Evolutionary conservation across 2,329 filamentous ascomycete genomes (phyloP), one percentile per base, ranked within the genome.

Genomic region (Parastagonospora avenae): DNA sequence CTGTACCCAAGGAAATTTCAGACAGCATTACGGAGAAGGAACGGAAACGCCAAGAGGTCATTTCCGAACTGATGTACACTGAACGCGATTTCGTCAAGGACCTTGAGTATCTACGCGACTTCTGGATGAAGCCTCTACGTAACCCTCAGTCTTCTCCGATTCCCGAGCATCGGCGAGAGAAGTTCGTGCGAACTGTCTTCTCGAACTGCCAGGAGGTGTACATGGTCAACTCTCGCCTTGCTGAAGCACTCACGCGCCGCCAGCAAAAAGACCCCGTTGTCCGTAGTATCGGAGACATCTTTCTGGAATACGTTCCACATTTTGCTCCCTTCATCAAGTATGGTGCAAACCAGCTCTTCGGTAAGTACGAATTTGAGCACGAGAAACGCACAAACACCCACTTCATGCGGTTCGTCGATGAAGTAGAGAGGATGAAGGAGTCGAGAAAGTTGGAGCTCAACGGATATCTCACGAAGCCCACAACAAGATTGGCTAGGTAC

Each of bases 31-130:
- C 86, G 42, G 94, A 99, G 62, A 85, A 85, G 60, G 94, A 99
- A 74, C 95, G 96, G 85, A 97, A 97, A 79, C 86, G 94, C 38
- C 94, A 99, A 72, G 94, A 99, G 71, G 90, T 99, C 63, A 97
- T 99, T 53, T 97, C 93, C 5, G 94, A 99, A 73, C 87, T 97
- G 55, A 97, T 95, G 86, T 99, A 99, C 77, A 99, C 94, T 0
- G 94, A 99, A 74, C 86, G 94, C 63, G 94, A 99, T 76, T 99
- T 99, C 66, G 94, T 99, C 71, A 99, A 99, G 79, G 94, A 99
- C 74, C 80, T 99, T 65, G 94, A 99, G 75, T 99, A 99, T 70
- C 80, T 99, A 28, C 86, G 94, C 55, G 94, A 99, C 77, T 99
- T 97, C 80, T 99, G 94, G 94, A 96, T 99, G 78, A 84, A 94